Evolutionary conservation across 306 rosid genomes (phyloP), one percentile per base, ranked within the genome.

Genomic region (Vigna angularis): DNA sequence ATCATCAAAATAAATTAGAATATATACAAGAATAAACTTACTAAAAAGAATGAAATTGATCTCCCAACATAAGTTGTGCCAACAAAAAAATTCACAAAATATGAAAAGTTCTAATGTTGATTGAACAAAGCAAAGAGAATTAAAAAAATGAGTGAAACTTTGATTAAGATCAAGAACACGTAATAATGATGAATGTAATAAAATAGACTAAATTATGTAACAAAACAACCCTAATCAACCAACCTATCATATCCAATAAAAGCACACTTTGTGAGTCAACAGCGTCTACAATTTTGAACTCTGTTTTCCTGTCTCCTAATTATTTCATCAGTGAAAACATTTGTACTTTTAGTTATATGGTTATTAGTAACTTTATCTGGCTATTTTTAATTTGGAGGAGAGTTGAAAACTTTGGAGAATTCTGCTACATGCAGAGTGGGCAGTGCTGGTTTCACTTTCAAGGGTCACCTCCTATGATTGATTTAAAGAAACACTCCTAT

Each of bases 381-480:
- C 11, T 40, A 40, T 40, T 8, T 20, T 40, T 42, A 42, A 42
- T 42, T 42, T 42, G 50, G 1, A 72, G 53, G 15, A 72, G 66
- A 36, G 52, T 55, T 36, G 40, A 69, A 72, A 36, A 11, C 36
- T 58, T 73, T 44, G 30, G 44, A 57, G 28, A 48, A 73, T 73
- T 73, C 44, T 24, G 9, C 4, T 24, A 8, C 11, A 0, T 9
- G 4, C 47, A 42, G 47, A 42, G 47, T 42, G 47, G 47, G 47
- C 47, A 42, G 47, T 42, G 47, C 12, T 9, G 47, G 47, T 42
- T 42, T 42, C 47, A 42, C 47, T 42, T 42, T 42, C 47, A 42
- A 42, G 47, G 47, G 47, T 59, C 66, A 28, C 32, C 3, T 28
- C 42, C 42, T 26, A 40, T 65, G 50, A 65, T 65, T 17, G 47